Evolutionary conservation across 306 rosid genomes (phyloP), one percentile per base, ranked within the genome.

Genomic region (Trichosanthes truncata): DNA sequence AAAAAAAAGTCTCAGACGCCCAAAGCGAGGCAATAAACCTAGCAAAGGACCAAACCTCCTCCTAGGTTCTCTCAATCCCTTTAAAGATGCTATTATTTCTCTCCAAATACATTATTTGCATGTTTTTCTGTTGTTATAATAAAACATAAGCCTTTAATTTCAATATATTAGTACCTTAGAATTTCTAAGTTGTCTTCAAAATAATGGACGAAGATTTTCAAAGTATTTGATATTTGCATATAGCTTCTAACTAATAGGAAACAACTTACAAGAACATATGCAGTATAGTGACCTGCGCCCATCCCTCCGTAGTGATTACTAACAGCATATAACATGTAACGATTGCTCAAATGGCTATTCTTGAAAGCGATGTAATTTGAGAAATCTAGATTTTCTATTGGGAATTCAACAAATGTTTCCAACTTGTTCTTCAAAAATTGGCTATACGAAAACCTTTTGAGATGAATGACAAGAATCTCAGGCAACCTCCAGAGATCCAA

Each of bases 401-500:
- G 98, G 57, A 94, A 94, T 79, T 94, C 92, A 51, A 92, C 93
- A 15, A 85, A 85, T 29, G 97, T 90, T 74, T 92, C 96, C 72
- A 94, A 87, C 86, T 94, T 94, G 79, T 88, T 90, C 83, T 85
- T 85, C 15, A 82, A 82, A 84, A 10, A 86, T 55, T 80, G 82
- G 79, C 79, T 76, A 80, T 79, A 87, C 4, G 97, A 92, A 82
- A 94, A 92, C 83, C 98, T 88, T 84, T 94, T 94, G 87, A 94
- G 84, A 86, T 94, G 96, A 85, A 92, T 83, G 80, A 94, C 91
- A 62, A 94, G 90, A 81, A 89, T 84, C 87, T 90, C 92, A 7
- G 98, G 98, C 90, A 92, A 88, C 80, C 93, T 92, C 98, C 98
- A 94, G 62, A 92, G 90, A 84, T 94, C 98, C 79, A 94, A 74